Conservation (phyloP, 2,329 filamentous ascomycete genomes). For the Plectosphaerella cucumerina region DNA sequence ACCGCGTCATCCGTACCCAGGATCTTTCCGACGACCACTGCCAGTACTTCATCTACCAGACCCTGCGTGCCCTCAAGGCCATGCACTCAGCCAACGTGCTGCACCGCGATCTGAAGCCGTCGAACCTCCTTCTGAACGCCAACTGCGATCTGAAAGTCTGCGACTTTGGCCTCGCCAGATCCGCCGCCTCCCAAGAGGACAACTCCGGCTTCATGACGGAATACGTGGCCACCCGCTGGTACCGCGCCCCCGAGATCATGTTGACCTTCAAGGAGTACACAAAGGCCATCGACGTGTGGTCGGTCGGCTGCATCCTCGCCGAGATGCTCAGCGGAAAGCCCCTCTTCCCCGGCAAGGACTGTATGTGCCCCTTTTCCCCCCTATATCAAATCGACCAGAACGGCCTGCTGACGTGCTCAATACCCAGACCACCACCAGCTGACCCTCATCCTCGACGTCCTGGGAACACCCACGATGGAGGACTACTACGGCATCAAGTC, state of each 20-base stretch:
- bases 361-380: constrained; percentile 44
- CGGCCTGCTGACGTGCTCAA: constrained; percentile 9
- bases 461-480: constrained; percentile 98
- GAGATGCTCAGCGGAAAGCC: constrained; percentile 99
- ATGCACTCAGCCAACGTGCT: constrained; percentile 99
- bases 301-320: constrained; percentile 93
- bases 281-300: constrained; percentile 99
- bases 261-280: constrained; percentile 99
- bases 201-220: constrained; percentile 99
- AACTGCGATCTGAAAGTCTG: constrained; percentile 99
- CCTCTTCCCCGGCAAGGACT: constrained; percentile 96
- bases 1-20: constrained; percentile 96
- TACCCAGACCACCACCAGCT: constrained; percentile 88
- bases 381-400: background rate
- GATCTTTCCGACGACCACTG: constrained; percentile 98
- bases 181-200: constrained; percentile 94
- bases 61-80: constrained; percentile 91
- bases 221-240: constrained; percentile 99
- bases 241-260: constrained; percentile 99
- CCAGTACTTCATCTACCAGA: constrained; percentile 99
- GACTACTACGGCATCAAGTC: constrained; percentile 99
- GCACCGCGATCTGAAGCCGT: constrained; percentile 95
- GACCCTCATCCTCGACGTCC: constrained; percentile 92
- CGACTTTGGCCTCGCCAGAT: constrained; percentile 94
- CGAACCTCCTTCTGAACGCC: constrained; percentile 92